Evolutionary conservation across 164 flowering plant genomes (phyloP), one percentile per base, ranked within the genome.

Genomic region (Magnolia officinalis): DNA sequence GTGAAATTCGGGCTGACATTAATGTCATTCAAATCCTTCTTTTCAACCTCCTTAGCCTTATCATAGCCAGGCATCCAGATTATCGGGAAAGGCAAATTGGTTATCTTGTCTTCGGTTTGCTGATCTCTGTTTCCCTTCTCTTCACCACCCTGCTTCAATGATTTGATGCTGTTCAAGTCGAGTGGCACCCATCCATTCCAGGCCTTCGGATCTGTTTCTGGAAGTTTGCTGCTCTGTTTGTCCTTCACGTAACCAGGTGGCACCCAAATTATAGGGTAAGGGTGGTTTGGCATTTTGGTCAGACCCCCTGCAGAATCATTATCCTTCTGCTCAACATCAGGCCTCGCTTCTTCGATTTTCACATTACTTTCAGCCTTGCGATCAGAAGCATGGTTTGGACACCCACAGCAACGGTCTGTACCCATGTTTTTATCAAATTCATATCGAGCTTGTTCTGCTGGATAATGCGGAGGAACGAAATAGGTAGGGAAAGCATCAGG

Each of bases 241-340:
- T 78, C 31, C 79, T 82, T 81, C 77, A 64, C 13, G 23, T 74
- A 76, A 23, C 78, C 87, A 16, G 86, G 83, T 5, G 93, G 91
- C 63, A 90, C 64, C 90, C 91, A 89, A 51, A 87, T 59, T 29
- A 87, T 14, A 14, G 91, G 93, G 76, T 86, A 80, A 2, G 82
- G 85, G 66, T 31, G 70, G 68, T 76, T 77, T 59, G 77, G 80
- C 50, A 70, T 16, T 16, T 74, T 70, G 50, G 59, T 1, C 4
- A 87, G 86, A 45, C 72, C 76, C 76, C 8, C 16, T 31, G 76
- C 37, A 26, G 81, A 70, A 10, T 77, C 67, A 2, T n/a, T 55
- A 0, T 55, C 80, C 65, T 67, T 78, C 71, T n/a, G 78, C 61
- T 70, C 82, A 24, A 16, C 59, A 3, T 89, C 87, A 8, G 84